Evolutionary conservation across 108 stramenopile genomes (phyloP).

Genomic region (Skeletonema menzelii): DNA sequence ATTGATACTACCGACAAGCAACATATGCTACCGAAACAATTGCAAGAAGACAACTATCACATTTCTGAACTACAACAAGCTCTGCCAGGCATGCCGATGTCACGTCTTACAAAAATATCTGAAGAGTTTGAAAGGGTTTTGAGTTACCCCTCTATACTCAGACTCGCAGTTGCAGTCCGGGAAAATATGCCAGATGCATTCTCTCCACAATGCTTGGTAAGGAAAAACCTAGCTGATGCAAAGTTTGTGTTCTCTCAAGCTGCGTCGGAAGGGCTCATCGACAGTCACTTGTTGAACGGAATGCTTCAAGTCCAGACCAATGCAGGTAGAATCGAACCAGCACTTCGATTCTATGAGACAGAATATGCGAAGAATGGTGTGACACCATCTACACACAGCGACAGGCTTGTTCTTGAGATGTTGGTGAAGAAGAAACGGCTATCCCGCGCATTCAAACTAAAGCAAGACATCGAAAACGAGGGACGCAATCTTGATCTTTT

Average conservation of each 20-base stretch:
- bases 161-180: slow-evolving; percentile 64
- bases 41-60: slow-evolving; percentile 28
- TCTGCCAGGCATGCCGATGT: slow-evolving; percentile 69
- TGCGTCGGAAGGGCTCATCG: slow-evolving; percentile 59
- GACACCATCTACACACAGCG: slow-evolving; percentile 77
- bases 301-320: slow-evolving; percentile 70
- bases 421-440: slow-evolving; percentile 70
- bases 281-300: slow-evolving; percentile 68
- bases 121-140: slow-evolving; percentile 62
- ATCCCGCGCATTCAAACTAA: slow-evolving; percentile 72
- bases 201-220: slow-evolving; percentile 53
- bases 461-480: slow-evolving; percentile 54
- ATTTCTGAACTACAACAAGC: slow-evolving; percentile 53
- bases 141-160: slow-evolving; percentile 73
- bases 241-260: slow-evolving; percentile 57
- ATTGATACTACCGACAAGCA: slow-evolving; percentile 21
- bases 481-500: slow-evolving; percentile 68
- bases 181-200: slow-evolving; percentile 82
- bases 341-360: slow-evolving; percentile 58
- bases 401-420: slow-evolving; percentile 82
- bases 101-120: slow-evolving; percentile 56
- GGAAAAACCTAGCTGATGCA: slow-evolving; percentile 64
- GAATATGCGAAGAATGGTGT: slow-evolving; percentile 54
- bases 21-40: slow-evolving; percentile 6
- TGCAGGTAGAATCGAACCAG: slow-evolving; percentile 62